A percentile compares a stretch with the other conserved stretches of the same genome.
phyloP scores from a whole-genome alignment of 2,329 filamentous ascomycete genomes.

The Fusarium sororula region DNA sequence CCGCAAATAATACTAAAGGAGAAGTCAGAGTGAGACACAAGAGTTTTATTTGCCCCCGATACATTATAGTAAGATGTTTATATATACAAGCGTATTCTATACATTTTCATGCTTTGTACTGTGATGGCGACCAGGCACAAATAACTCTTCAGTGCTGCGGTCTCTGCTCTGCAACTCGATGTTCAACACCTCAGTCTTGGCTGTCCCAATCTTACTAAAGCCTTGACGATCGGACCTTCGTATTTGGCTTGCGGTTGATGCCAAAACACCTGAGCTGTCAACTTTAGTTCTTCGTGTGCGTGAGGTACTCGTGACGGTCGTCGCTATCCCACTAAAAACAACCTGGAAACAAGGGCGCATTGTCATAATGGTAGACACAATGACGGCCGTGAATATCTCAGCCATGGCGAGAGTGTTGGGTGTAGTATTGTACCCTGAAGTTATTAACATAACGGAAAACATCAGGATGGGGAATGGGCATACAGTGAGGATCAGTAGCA shows the following conservation, averaged over 20 bases:
- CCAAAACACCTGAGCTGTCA: not conserved
- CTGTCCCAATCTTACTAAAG: not conserved
- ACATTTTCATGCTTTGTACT: not conserved
- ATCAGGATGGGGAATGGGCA: fast-evolving
- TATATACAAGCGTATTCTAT: not conserved
- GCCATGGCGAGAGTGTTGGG: constrained; percentile 2
- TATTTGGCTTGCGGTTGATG: not conserved
- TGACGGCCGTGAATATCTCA: not conserved
- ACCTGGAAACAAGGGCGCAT: constrained; percentile 3
- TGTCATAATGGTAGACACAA: not conserved
- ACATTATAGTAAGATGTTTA: fast-evolving
- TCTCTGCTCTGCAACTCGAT: not conserved
- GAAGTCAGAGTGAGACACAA: too few species aligned
- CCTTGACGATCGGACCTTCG: not conserved
- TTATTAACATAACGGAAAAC: fast-evolving
- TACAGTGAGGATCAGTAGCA: not conserved
- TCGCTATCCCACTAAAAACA: not conserved
- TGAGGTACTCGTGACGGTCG: not conserved
- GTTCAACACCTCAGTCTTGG: not conserved
- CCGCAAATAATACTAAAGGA: too few species aligned
- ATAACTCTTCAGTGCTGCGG: not conserved
- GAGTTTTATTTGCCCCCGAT: too few species aligned
- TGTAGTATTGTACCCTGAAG: not conserved
- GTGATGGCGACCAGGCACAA: not conserved
- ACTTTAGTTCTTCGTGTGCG: not conserved